Percentiles rank a stretch among this genome's conserved stretches.
These are phyloP conservation scores for Cercophora samala DNA, from an alignment of 495 filamentous ascomycete genomes.

Conservation along the genomic window DNA sequence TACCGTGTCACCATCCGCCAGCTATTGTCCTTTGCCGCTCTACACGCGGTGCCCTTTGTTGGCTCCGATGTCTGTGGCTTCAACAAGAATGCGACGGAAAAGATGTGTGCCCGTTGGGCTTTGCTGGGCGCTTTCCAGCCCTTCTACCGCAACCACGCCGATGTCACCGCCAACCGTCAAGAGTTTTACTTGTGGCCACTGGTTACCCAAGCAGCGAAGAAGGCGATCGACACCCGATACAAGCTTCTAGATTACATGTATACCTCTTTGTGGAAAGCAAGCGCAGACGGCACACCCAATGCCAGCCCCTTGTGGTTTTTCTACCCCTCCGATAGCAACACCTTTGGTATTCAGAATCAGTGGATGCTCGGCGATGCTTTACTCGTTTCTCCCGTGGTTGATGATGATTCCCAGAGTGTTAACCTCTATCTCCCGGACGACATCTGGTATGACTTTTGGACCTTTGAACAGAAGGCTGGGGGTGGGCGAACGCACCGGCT, in stretches of 20 bases:
- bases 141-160: conserved; percentile 82
- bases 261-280: conserved; percentile 61
- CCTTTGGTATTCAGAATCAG: conserved; percentile 59
- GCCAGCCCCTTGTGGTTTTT: conserved; percentile 66
- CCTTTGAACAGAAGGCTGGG: conserved; percentile 53
- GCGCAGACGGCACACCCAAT: conserved; percentile 57
- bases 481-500: conserved; percentile 50
- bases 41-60: conserved; percentile 82
- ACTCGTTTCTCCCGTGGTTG: conserved; percentile 67
- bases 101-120: conserved; percentile 81
- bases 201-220: conserved; percentile 62
- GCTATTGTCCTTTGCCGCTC: conserved; percentile 67
- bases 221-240: conserved; percentile 71
- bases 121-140: conserved; percentile 73
- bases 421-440: conserved; percentile 67
- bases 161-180: conserved; percentile 51
- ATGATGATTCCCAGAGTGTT: conserved; percentile 58
- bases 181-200: conserved; percentile 75
- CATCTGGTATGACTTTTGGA: conserved; percentile 76
- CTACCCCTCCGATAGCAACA: conserved; percentile 63
- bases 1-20: conserved; percentile 68
- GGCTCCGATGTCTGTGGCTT: conserved; percentile 85
- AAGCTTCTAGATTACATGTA: conserved; percentile 77
- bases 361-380: conserved; percentile 70
- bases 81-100: conserved; percentile 62